A percentile compares a stretch with the other conserved stretches of the same genome.
Conservation (phyloP, 2,329 filamentous ascomycete genomes). For the Thelonectria rubi region DNA sequence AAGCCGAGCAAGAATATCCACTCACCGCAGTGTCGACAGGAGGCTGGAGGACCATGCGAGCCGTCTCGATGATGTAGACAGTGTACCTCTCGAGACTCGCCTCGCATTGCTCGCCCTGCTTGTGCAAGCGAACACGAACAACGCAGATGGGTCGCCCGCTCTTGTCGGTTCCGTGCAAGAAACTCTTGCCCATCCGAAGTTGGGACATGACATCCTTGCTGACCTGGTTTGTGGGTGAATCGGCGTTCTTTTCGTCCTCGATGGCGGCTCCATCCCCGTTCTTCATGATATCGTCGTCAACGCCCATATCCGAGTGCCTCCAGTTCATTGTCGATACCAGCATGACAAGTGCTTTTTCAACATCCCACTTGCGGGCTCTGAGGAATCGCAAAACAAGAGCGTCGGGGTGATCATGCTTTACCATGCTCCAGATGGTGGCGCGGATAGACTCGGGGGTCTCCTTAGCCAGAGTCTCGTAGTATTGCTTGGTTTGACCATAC, state of each 20-base stretch:
- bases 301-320: slow-evolving; percentile 82
- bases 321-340: slow-evolving; percentile 84
- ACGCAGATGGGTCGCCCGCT: slow-evolving; percentile 86
- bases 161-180: slow-evolving; percentile 87
- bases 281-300: slow-evolving; percentile 87
- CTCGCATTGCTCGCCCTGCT: slow-evolving; percentile 81
- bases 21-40: slow-evolving; percentile 92
- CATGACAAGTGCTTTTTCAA: slow-evolving; percentile 51
- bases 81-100: slow-evolving; percentile 88
- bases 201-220: slow-evolving; percentile 84
- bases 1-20: slow-evolving; percentile 31
- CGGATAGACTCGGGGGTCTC: slow-evolving; percentile 82
- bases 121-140: slow-evolving; percentile 84
- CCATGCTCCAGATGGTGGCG: slow-evolving; percentile 87
- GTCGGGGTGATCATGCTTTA: slow-evolving; percentile 95
- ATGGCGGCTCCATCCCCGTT: slow-evolving; percentile 76
- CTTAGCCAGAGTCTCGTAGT: slow-evolving; percentile 80
- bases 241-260: slow-evolving; percentile 64
- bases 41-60: slow-evolving; percentile 80
- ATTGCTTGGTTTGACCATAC: slow-evolving; percentile 88
- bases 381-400: slow-evolving; percentile 55
- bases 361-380: slow-evolving; percentile 52
- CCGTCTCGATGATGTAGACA: slow-evolving; percentile 93
- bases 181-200: slow-evolving; percentile 90
- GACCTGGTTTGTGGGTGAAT: slow-evolving; percentile 70